Percentiles rank a stretch among this genome's conserved stretches.
Evolutionary conservation across 768 basidiomycete genomes (phyloP).

Genomic region (Pisolithus tinctorius): DNA sequence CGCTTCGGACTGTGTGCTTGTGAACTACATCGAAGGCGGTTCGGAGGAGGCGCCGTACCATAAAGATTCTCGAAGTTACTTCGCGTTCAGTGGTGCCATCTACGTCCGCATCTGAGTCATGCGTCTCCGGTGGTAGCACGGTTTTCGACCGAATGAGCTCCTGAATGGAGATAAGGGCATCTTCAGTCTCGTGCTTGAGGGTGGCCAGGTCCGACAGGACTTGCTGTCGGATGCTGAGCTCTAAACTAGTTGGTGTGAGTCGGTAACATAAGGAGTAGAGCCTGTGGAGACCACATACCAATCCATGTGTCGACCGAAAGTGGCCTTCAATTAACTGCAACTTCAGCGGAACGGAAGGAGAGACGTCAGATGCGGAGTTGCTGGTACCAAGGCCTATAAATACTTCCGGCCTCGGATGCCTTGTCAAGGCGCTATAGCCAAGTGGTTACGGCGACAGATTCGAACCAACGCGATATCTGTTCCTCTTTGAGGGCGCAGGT

Average conservation of each 20-base stretch:
- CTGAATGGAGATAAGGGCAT: slow-evolving; percentile 42
- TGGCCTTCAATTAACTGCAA: too few species aligned
- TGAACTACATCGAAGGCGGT: neutral
- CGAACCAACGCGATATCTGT: slow-evolving; percentile 35
- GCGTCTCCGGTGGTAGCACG: slow-evolving; percentile 31
- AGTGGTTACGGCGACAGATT: slow-evolving; percentile 78
- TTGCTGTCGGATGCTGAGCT: slow-evolving; percentile 70
- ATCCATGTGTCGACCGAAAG: slow-evolving; percentile 32
- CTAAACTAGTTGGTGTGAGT: slow-evolving; percentile 42
- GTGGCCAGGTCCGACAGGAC: slow-evolving; percentile 71
- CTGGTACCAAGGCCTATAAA: too few species aligned
- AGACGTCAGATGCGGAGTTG: too few species aligned
- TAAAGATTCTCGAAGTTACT: slow-evolving; percentile 34
- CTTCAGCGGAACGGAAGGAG: too few species aligned
- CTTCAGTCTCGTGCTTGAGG: slow-evolving; percentile 42
- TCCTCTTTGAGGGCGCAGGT: slow-evolving; percentile 36
- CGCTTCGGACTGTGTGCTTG: slow-evolving; percentile 49
- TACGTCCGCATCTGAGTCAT: slow-evolving; percentile 9
- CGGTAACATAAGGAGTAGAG: neutral
- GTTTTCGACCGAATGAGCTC: slow-evolving; percentile 58
- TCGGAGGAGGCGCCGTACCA: slow-evolving; percentile 38
- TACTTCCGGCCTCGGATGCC: too few species aligned
- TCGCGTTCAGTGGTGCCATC: slow-evolving; percentile 17
- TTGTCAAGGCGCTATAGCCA: slow-evolving; percentile 49
- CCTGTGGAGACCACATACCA: slow-evolving; percentile 26